Base-by-base conservation (phyloP, 106 monocot genomes). In the Phalaenopsis equestris region DNA sequence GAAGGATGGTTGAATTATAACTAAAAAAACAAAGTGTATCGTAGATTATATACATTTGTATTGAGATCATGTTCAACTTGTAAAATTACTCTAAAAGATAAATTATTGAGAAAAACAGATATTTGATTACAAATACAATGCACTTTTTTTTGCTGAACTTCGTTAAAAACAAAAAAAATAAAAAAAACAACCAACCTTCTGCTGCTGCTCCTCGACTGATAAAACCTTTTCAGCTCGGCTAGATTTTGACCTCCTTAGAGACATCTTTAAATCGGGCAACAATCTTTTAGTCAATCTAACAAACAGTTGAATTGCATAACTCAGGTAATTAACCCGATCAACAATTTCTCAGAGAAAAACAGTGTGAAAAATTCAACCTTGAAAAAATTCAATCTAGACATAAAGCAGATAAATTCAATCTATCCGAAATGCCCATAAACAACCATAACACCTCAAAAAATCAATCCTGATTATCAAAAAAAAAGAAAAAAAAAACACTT, bases 191-290 rank as follows among this genome's bases (percentile, higher is more conserved):
- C 37, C 52, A 78, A 90, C 89, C 81, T 85, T 90, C 37, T 64
- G 61, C 52, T 87, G 84, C 80, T 90, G 82, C 18, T 87, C 89
- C 55, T 56, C 81, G 18, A 12, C 37, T 3, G 80, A 42, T 78
- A 84, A 73, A 49, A 30, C 21, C 79, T 85, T 83, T 17, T 85
- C 84, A 74, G 42, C 18, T 58, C 55, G 75, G 58, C 55, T 72
- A 55, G 76, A 79, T 77, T 57, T 85, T 41, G 85, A 85, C 48
- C 79, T 87, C 45, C 56, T 84, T 45, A 75, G 36, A 49, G 73
- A 79, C 83, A 83, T 83, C 79, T n/a, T 56, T 12, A 24, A 38
- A 78, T 36, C 42, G 72, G 15, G 8, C 42, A 79, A 23, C 11
- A 42, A 61, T 14, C 23, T 61, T 12, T 61, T 15, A 37, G 21